These are phyloP conservation scores for Sutorius eximius DNA, from an alignment of 1,284 basidiomycete species.

Conservation along the genomic window DNA sequence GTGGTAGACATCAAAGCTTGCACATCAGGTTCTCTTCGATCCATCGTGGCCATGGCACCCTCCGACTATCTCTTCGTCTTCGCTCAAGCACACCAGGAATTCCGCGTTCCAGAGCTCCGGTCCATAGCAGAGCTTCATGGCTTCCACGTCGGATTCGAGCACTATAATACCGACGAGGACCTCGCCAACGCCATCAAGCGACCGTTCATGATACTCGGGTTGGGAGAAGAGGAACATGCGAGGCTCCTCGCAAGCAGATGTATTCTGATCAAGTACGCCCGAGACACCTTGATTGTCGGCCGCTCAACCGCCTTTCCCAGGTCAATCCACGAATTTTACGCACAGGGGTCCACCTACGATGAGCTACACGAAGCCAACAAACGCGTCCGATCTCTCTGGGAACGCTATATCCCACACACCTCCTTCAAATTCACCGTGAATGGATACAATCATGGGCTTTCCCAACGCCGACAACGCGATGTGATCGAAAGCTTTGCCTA, in stretches of 20 bases:
- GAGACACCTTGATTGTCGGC: neutral
- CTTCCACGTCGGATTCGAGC: conserved; percentile 50
- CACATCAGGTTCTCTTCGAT: neutral
- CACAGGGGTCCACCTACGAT: conserved; percentile 64
- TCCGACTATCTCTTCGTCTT: conserved; percentile 70
- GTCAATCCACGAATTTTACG: conserved; percentile 77
- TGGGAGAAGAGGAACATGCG: conserved; percentile 76
- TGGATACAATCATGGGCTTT: conserved; percentile 75
- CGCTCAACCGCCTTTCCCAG: conserved; percentile 41
- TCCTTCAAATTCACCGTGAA: conserved; percentile 84
- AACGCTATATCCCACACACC: conserved; percentile 57
- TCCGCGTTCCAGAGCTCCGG: conserved; percentile 76
- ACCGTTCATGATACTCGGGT: conserved; percentile 73
- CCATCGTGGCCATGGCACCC: conserved; percentile 23
- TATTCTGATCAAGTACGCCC: conserved; percentile 77
- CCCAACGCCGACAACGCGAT: conserved; percentile 60
- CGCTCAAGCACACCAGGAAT: conserved; percentile 78
- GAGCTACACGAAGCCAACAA: conserved; percentile 66
- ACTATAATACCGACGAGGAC: conserved; percentile 33
- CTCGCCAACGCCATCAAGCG: conserved; percentile 49
- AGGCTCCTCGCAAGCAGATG: conserved; percentile 74
- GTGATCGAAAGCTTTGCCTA: conserved; percentile 84
- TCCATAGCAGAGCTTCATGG: conserved; percentile 69
- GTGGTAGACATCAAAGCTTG: conserved; percentile 16
- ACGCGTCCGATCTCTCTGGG: conserved; percentile 53